Evolutionary conservation across 345 rosid species (phyloP).

Genomic region (Citrus trifoliata): DNA sequence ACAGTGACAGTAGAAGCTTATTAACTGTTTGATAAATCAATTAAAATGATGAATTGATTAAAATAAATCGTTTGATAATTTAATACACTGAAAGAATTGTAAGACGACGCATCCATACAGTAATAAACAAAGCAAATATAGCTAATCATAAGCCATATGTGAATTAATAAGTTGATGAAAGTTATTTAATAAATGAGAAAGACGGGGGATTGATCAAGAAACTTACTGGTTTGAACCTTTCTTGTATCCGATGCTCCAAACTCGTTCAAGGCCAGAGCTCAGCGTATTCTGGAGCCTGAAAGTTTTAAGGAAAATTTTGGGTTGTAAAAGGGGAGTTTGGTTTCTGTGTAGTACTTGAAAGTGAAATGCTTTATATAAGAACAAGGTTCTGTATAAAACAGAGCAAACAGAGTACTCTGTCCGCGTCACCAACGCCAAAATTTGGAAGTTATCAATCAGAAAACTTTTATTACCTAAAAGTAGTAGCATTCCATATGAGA

Average conservation of each 20-base stretch:
- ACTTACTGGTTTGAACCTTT: conserved; percentile 76
- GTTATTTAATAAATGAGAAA: not conserved
- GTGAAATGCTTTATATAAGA: not conserved
- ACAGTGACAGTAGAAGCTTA: not conserved
- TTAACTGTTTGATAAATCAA: not conserved
- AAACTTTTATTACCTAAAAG: conserved; percentile 51
- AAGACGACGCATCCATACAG: not conserved
- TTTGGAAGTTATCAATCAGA: not conserved
- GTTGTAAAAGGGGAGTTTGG: not conserved
- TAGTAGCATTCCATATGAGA: conserved; percentile 77
- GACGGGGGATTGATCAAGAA: not conserved
- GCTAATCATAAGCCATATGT: not conserved
- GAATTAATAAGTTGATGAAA: not conserved
- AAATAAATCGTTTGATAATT: not conserved
- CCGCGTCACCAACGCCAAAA: not conserved
- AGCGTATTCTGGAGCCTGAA: conserved; percentile 31
- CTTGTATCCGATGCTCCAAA: conserved; percentile 70
- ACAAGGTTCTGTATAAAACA: not conserved
- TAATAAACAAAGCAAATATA: not conserved
- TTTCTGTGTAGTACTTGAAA: not conserved
- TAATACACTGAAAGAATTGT: not conserved
- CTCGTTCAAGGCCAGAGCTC: conserved; percentile 80
- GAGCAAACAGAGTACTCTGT: not conserved
- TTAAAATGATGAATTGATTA: not conserved
- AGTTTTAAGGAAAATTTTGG: not conserved